These are phyloP conservation scores for Colletotrichum incanum DNA, from an alignment of 2,329 filamentous ascomycete genomes.

Conservation along the genomic window DNA sequence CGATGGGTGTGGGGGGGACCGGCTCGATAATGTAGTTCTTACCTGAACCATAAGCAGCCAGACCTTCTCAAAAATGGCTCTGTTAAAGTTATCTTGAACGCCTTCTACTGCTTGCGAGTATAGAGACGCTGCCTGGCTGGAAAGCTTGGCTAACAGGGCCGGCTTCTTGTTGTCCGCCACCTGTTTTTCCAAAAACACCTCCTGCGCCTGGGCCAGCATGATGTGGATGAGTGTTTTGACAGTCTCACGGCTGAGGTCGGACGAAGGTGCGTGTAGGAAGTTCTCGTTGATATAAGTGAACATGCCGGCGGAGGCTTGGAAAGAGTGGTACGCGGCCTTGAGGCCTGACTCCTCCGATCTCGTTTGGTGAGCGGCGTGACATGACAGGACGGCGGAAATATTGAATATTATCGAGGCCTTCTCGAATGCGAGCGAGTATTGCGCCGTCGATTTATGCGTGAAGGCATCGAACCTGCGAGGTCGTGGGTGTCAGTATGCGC, in stretches of 20 bases:
- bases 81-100: constrained; percentile 91
- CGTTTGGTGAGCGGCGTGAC: constrained; percentile 94
- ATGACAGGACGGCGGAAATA: constrained; percentile 96
- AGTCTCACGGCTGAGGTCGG: constrained; percentile 95
- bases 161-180: constrained; percentile 93
- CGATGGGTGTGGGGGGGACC: background rate
- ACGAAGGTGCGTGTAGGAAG: constrained; percentile 95
- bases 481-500: constrained; percentile 22
- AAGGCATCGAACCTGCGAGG: constrained; percentile 94
- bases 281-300: constrained; percentile 99
- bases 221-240: constrained; percentile 95
- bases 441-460: constrained; percentile 96
- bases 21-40: constrained; percentile 49
- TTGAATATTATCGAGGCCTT: constrained; percentile 99
- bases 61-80: constrained; percentile 92
- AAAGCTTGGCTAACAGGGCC: constrained; percentile 91
- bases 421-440: constrained; percentile 97
- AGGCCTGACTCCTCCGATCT: constrained; percentile 92
- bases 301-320: constrained; percentile 98
- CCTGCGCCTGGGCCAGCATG: constrained; percentile 95
- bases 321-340: constrained; percentile 98
- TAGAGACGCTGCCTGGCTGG: constrained; percentile 89
- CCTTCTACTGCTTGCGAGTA: constrained; percentile 92
- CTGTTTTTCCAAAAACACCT: constrained; percentile 98
- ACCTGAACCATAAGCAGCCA: constrained; percentile 90